Conservation (phyloP, 495 filamentous ascomycete genomes). For the Rhizodiscina lignyota region DNA sequence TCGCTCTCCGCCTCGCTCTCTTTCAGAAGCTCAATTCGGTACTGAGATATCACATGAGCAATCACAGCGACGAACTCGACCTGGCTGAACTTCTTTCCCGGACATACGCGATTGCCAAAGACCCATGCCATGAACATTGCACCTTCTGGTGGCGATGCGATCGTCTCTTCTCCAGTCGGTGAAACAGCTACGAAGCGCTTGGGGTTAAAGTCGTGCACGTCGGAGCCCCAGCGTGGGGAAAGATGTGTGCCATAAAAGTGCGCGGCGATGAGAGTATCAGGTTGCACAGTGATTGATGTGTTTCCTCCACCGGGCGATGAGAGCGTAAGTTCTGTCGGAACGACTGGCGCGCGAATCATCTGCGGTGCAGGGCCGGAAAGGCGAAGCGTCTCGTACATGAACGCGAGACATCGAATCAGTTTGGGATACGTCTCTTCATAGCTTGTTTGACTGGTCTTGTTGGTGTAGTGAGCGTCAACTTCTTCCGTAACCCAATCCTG, state of each 20-base stretch:
- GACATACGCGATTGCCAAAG: conserved; percentile 5
- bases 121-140: conserved; percentile 3
- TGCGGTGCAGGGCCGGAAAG: conserved; percentile 3
- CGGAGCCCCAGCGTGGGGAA: conserved; percentile 3
- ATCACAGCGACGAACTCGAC: conserved; percentile 10
- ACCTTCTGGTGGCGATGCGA: conserved; percentile 1
- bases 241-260: conserved; percentile 6
- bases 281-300: neutral
- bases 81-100: conserved; percentile 9
- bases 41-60: too few species aligned
- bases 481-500: conserved; percentile 12
- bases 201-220: conserved; percentile 2
- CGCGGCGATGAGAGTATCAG: conserved; percentile 1
- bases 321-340: neutral
- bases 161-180: neutral
- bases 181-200: conserved; percentile 2
- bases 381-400: conserved; percentile 7
- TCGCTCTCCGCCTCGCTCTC: conserved; percentile 2
- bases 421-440: conserved; percentile 4
- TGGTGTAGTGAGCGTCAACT: conserved; percentile 3
- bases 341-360: neutral
- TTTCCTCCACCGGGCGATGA: too few species aligned
- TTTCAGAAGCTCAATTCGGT: conserved; percentile 1
- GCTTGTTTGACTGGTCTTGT: too few species aligned
- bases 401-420: conserved; percentile 3